A percentile compares a stretch with the other conserved stretches of the same genome.
Conservation (phyloP, 2,329 filamentous ascomycete species). For the Biscogniauxia sp. region DNA sequence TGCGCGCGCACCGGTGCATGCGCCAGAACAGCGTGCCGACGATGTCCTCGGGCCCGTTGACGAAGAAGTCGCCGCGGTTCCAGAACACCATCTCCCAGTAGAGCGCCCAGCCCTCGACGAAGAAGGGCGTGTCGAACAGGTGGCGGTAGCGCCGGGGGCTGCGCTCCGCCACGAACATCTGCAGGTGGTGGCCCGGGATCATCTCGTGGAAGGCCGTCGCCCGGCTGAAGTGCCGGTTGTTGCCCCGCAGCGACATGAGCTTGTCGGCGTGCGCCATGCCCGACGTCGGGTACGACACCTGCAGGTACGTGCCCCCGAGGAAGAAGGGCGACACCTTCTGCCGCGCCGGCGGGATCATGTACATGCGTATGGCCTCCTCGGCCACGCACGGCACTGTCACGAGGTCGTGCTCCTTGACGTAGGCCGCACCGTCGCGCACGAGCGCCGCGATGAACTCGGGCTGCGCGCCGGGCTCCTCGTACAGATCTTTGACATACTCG, state of each 20-base stretch:
- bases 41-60: slow-evolving; percentile 45
- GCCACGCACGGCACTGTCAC: slow-evolving; percentile 54
- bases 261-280: slow-evolving; percentile 54
- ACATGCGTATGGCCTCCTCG: slow-evolving; percentile 52
- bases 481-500: slow-evolving; percentile 54
- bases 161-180: slow-evolving; percentile 48
- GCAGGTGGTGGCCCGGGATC: slow-evolving; percentile 57
- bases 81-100: slow-evolving; percentile 62
- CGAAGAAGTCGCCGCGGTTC: slow-evolving; percentile 50
- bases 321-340: slow-evolving; percentile 61
- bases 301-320: slow-evolving; percentile 52
- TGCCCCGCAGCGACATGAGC: slow-evolving; percentile 58
- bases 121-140: slow-evolving; percentile 57
- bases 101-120: slow-evolving; percentile 59
- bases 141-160: slow-evolving; percentile 44
- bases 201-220: slow-evolving; percentile 62
- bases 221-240: slow-evolving; percentile 55
- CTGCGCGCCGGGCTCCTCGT: slow-evolving; percentile 53
- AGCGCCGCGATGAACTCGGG: slow-evolving; percentile 50
- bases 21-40: slow-evolving; percentile 61
- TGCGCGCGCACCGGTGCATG: slow-evolving; percentile 60
- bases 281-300: slow-evolving; percentile 54
- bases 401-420: slow-evolving; percentile 52
- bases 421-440: slow-evolving; percentile 49
- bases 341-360: slow-evolving; percentile 52